These are phyloP conservation scores for Agrocybe praecox DNA, from an alignment of 768 basidiomycete genomes.

Conservation along the genomic window DNA sequence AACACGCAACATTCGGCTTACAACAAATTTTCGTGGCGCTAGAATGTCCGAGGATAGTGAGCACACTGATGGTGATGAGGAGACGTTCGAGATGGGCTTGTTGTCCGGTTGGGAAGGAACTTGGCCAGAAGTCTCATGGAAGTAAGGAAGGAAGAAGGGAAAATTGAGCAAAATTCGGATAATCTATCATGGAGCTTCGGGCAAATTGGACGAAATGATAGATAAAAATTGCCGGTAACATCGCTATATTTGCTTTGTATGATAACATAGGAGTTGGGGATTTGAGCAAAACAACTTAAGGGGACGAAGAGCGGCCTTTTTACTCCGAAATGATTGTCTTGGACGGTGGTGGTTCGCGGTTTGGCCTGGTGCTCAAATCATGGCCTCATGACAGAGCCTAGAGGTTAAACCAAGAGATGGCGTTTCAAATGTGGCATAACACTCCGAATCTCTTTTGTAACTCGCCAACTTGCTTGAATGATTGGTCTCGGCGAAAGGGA, in stretches of 20 bases:
- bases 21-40: neutral
- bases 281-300: neutral
- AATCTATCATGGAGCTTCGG: neutral
- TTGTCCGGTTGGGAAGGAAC: neutral
- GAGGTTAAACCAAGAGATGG: too few relatives aligned
- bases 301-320: neutral
- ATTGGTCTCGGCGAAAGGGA: too few relatives aligned
- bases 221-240: neutral
- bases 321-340: neutral
- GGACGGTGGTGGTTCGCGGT: neutral
- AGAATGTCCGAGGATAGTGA: neutral
- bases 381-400: too few relatives aligned
- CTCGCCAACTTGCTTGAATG: too few relatives aligned
- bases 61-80: neutral
- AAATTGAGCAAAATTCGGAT: neutral
- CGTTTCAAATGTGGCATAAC: too few relatives aligned
- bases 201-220: neutral
- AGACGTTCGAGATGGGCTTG: neutral
- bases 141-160: neutral
- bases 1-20: neutral
- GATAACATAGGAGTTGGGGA: neutral
- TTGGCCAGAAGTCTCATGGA: neutral
- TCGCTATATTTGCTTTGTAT: neutral
- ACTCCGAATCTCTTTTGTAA: too few relatives aligned
- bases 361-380: too few relatives aligned